Base-by-base conservation (phyloP, 2,329 filamentous ascomycete genomes). In the Paecilomyces formosus region DNA sequence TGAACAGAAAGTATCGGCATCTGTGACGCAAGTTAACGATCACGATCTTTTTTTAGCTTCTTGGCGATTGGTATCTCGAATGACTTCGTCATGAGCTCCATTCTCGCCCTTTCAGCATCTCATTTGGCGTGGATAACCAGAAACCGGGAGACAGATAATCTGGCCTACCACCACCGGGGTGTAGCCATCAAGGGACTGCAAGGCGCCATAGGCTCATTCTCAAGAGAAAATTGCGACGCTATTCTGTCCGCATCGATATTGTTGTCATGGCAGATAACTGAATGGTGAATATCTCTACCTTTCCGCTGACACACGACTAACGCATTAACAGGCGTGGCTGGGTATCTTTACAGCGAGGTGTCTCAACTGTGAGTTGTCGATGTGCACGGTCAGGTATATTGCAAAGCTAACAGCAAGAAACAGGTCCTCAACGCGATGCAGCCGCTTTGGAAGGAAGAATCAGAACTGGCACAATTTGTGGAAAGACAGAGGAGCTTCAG, bases 261-360 rank as follows among this genome's bases (percentile, higher is more conserved):
- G 54, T 82, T 99, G 55, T 95, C 92, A 39, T 97, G 94, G 92
- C 93, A 97, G 78, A 90, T 91, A 58, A 94, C 88, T 60, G 93
- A 97, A 78, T 97, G 92, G 93, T 95, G 82, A 81, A 87, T 78
- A 49, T 67, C 65, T 58, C 65, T 62, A 65, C 52, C 69, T 68
- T 67, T 24, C 53, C 33, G 5, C 24, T 49, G 45, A 15, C 9
- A 49, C 45, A 12, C 53, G 57, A 68, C 77, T 80, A 68, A 80
- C 64, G 24, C 24, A 15, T 51, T 67, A 61, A 65, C 71, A 96
- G 92, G 89, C 88, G 88, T 73, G 89, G 88, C 75, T 97, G 93
- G 93, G 91, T 88, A 62, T 92, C 92, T 64, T 80, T 97, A 60
- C 94, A 96, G 81, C 89, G 93, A 69, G 93, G 92, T 60, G 92